Conservation (phyloP, 805 yeast genomes). For the Tetrapisispora pingtungensis region DNA sequence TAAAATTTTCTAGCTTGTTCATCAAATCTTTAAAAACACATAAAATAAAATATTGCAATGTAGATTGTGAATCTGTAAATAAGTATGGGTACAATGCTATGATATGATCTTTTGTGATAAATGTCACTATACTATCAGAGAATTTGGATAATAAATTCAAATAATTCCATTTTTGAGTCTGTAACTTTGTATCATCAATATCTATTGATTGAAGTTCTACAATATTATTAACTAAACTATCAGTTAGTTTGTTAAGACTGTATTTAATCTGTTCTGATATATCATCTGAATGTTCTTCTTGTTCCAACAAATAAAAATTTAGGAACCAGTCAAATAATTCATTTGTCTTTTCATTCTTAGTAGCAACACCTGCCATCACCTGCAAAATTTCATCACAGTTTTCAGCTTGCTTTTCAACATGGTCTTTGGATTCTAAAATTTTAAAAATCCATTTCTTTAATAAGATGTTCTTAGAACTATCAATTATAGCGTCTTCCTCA, state of each 20-base stretch:
- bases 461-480: constrained; percentile 32
- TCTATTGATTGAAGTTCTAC: constrained; percentile 26
- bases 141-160: constrained; percentile 40
- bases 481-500: constrained; percentile 51
- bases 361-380: constrained; percentile 33
- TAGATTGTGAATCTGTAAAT: constrained; percentile 38
- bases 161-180: constrained; percentile 2
- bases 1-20: constrained; percentile 35
- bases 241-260: constrained; percentile 12
- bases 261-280: constrained; percentile 6
- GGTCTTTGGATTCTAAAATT: constrained; percentile 5
- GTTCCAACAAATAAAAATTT: constrained; percentile 33
- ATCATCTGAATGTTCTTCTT: constrained; percentile 12
- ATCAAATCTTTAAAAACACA: constrained; percentile 45
- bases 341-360: constrained; percentile 32
- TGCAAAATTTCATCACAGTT: constrained; percentile 16
- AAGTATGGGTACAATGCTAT: constrained; percentile 56
- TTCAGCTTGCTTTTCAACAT: constrained; percentile 7
- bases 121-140: constrained; percentile 40
- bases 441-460: constrained; percentile 31
- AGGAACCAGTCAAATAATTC: constrained; percentile 40
- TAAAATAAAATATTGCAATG: constrained; percentile 38
- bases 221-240: constrained; percentile 20
- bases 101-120: constrained; percentile 59
- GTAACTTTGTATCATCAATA: constrained; percentile 5